phyloP scores from a whole-genome alignment of 805 yeast genomes.

The Kluyveromyces starmeri region DNA sequence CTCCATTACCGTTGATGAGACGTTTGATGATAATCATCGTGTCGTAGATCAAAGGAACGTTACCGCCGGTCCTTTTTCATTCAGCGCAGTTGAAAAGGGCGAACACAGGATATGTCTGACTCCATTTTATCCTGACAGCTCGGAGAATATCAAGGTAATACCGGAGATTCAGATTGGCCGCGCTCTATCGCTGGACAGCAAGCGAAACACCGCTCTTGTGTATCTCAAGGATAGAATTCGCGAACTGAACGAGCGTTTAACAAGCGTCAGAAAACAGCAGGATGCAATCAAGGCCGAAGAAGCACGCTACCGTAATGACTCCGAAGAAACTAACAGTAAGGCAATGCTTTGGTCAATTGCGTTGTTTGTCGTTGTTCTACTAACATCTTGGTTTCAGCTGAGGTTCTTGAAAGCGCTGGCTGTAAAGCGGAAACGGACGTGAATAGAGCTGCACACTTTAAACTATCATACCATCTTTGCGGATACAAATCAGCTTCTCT shows the following conservation, averaged over 20 bases:
- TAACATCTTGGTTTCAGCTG: conserved; percentile 69
- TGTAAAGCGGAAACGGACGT: conserved; percentile 61
- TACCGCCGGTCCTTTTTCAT: conserved; percentile 61
- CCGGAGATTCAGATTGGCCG: conserved; percentile 68
- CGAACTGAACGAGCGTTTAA: conserved; percentile 48
- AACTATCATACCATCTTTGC: too few relatives aligned
- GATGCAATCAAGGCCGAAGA: conserved; percentile 57
- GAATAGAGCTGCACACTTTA: too few relatives aligned
- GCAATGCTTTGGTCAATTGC: conserved; percentile 67
- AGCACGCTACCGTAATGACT: conserved; percentile 63
- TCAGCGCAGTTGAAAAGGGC: conserved; percentile 75
- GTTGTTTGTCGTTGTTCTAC: conserved; percentile 58
- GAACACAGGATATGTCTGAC: conserved; percentile 79
- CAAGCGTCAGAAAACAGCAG: conserved; percentile 58
- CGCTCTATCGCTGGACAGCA: conserved; percentile 53
- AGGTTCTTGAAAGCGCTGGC: conserved; percentile 72
- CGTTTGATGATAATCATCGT: conserved; percentile 74
- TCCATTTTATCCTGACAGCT: conserved; percentile 34
- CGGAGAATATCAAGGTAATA: conserved; percentile 54
- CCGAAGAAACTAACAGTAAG: conserved; percentile 65
- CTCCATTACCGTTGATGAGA: conserved; percentile 36
- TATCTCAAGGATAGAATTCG: conserved; percentile 47
- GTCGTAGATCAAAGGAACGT: conserved; percentile 60
- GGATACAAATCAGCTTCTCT: too few relatives aligned
- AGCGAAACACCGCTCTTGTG: conserved; percentile 45